Evolutionary conservation across 2,329 filamentous ascomycete genomes (phyloP).

Genomic region (Talaromyces funiculosus): DNA sequence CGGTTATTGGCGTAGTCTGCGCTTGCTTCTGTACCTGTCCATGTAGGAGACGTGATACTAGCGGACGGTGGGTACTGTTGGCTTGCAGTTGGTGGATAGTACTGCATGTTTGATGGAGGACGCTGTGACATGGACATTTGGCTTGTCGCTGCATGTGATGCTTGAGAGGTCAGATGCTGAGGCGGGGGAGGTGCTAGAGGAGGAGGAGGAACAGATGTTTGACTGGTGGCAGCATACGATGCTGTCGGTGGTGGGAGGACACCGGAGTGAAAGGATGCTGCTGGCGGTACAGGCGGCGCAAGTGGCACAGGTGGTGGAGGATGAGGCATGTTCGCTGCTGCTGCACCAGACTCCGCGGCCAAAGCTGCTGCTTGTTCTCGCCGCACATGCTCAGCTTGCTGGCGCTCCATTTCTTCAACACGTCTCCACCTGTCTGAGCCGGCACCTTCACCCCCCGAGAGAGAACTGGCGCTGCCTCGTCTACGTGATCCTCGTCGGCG

Average conservation of each 20-base stretch:
- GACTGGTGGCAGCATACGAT: slow-evolving; percentile 18
- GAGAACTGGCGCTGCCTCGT: slow-evolving; percentile 37
- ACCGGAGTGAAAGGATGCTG: slow-evolving; percentile 20
- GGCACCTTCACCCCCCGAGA: slow-evolving; percentile 35
- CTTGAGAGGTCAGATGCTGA: slow-evolving; percentile 9
- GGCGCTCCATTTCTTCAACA: slow-evolving; percentile 45
- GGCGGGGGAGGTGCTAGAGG: slow-evolving; percentile 13
- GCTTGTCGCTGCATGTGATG: slow-evolving; percentile 12
- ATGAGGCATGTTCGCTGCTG: slow-evolving; percentile 14
- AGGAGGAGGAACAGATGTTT: slow-evolving; percentile 10
- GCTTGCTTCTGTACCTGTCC: slow-evolving; percentile 45
- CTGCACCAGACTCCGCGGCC: slow-evolving; percentile 23
- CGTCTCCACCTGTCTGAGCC: slow-evolving; percentile 43
- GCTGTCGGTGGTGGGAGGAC: slow-evolving; percentile 19
- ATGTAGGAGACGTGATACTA: slow-evolving; percentile 40
- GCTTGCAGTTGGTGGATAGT: slow-evolving; percentile 15
- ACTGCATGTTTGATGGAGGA: slow-evolving; percentile 33
- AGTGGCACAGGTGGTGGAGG: not conserved
- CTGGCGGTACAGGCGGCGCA: slow-evolving; percentile 13
- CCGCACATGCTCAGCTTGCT: slow-evolving; percentile 41
- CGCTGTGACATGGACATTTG: slow-evolving; percentile 23
- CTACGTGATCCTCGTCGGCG: slow-evolving; percentile 39
- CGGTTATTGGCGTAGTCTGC: slow-evolving; percentile 51
- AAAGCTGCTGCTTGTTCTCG: slow-evolving; percentile 31
- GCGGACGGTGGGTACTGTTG: slow-evolving; percentile 27